A percentile compares a stretch with the other conserved stretches of the same genome.
Evolutionary conservation across 2,329 filamentous ascomycete genomes (phyloP).

Genomic region (Tolypocladium cylindrosporum): DNA sequence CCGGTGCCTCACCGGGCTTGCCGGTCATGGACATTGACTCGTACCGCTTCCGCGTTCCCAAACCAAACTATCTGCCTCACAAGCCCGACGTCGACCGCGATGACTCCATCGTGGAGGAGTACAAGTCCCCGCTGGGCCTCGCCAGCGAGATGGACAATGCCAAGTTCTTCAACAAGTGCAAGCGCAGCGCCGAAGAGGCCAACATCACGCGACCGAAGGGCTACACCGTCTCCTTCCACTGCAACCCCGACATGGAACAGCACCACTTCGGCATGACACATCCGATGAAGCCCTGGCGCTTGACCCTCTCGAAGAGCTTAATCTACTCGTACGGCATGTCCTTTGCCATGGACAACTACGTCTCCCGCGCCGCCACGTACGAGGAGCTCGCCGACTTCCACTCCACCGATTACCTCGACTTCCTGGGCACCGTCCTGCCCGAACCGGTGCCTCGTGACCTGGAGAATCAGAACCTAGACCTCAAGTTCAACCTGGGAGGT

Average conservation of each 20-base stretch:
- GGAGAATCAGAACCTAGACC: conserved; percentile 51
- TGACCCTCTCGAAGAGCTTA: conserved; percentile 90
- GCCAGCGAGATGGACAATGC: conserved; percentile 45
- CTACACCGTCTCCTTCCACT: conserved; percentile 90
- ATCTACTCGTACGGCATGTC: conserved; percentile 94
- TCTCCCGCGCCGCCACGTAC: conserved; percentile 72
- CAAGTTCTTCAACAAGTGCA: conserved; percentile 47
- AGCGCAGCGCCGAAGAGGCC: conserved; percentile 46
- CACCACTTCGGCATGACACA: conserved; percentile 96
- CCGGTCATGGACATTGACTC: conserved; percentile 28
- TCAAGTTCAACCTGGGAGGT: conserved; percentile 75
- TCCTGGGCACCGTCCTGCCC: conserved; percentile 63
- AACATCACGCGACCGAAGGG: conserved; percentile 73
- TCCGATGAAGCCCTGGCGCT: conserved; percentile 97
- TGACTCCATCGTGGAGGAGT: conserved; percentile 41
- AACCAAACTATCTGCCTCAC: conserved; percentile 51
- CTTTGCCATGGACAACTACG: conserved; percentile 91
- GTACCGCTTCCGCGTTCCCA: conserved; percentile 44
- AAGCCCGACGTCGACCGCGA: conserved; percentile 41
- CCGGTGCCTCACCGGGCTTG: not conserved
- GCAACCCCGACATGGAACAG: conserved; percentile 87
- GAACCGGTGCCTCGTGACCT: conserved; percentile 54
- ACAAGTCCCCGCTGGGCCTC: conserved; percentile 36
- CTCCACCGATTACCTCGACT: conserved; percentile 81
- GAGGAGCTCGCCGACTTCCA: conserved; percentile 86